Evolutionary conservation across 2,329 filamentous ascomycete genomes (phyloP), one percentile per base, ranked within the genome.

Genomic region (Monascus ruber): DNA sequence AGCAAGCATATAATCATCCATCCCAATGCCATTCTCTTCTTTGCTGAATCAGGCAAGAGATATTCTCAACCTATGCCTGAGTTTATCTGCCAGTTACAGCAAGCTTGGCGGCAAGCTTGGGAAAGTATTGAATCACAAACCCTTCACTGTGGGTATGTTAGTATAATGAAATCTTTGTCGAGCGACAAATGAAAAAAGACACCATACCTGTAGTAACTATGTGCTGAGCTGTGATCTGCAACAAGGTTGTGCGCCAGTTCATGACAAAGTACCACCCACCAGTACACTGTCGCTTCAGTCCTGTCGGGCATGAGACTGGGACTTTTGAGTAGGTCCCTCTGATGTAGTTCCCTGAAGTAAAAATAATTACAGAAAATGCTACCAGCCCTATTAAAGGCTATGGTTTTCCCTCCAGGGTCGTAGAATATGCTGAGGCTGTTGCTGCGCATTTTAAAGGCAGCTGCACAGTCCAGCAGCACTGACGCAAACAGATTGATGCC

Each of bases 171-270:
- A 8, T 24, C 33, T 4, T 28, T 11, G 7, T 17, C n/a, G 33
- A 27, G 34, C 11, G 35, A 11, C n/a, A 40, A 31, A 39, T 9
- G 8, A 10, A 17, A 11, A 25, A 25, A 6, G 25, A 24, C 35
- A 35, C 10, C 53, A 45, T 54, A 61, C 53, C 54, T 89, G 56
- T 91, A 94, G 56, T 81, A 94, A 52, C 80, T 84, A 62, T 94
- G 86, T 39, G 83, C 75, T 10, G 83, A 71, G 53, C 81, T 82
- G 60, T 96, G 89, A 46, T 78, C 73, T 31, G 67, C 65, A 6
- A 94, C 85, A 39, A 98, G 66, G 58, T 98, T 98, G 64, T 98
- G 91, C 42, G 91, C 88, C 60, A 98, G 66, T 65, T 98, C 93
- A 59, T 98, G 91, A 45, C 87, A 93, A 44, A 95, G 61, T n/a